Evolutionary conservation across 352 stramenopile species (phyloP).

Genomic region (Phytophthora citricola): DNA sequence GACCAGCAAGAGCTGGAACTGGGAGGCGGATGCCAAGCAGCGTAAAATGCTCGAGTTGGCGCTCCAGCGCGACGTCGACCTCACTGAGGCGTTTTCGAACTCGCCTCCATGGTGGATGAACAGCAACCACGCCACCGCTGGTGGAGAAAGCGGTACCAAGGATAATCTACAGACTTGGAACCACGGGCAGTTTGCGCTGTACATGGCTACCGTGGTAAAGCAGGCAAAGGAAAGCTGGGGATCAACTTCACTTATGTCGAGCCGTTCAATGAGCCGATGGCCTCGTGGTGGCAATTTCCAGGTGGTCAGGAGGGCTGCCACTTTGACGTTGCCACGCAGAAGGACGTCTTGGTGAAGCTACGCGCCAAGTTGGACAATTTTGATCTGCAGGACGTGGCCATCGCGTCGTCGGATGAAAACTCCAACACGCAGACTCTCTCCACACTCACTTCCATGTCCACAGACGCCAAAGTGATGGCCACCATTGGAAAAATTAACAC

Average conservation of each 20-base stretch:
- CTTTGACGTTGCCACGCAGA: slow-evolving; percentile 52
- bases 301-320: slow-evolving; percentile 58
- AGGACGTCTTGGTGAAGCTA: slow-evolving; percentile 48
- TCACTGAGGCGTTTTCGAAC: slow-evolving; percentile 65
- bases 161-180: slow-evolving; percentile 65
- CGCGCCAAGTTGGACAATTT: slow-evolving; percentile 44
- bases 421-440: slow-evolving; percentile 42
- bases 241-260: slow-evolving; percentile 64
- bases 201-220: slow-evolving; percentile 51
- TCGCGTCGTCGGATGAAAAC: slow-evolving; percentile 65
- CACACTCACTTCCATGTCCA: slow-evolving; percentile 43
- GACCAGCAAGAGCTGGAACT: slow-evolving; percentile 56
- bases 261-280: slow-evolving; percentile 66
- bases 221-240: slow-evolving; percentile 50
- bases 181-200: slow-evolving; percentile 52
- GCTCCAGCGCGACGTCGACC: slow-evolving; percentile 43
- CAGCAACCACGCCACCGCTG: slow-evolving; percentile 57
- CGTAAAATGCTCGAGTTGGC: slow-evolving; percentile 51
- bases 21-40: slow-evolving; percentile 50
- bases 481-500: slow-evolving; percentile 65
- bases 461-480: slow-evolving; percentile 31
- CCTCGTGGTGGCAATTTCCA: slow-evolving; percentile 23
- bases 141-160: slow-evolving; percentile 40
- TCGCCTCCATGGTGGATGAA: slow-evolving; percentile 76
- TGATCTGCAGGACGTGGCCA: slow-evolving; percentile 38